Conservation (phyloP, 1,284 basidiomycete species). For the Rhodotorula glutinis region DNA sequence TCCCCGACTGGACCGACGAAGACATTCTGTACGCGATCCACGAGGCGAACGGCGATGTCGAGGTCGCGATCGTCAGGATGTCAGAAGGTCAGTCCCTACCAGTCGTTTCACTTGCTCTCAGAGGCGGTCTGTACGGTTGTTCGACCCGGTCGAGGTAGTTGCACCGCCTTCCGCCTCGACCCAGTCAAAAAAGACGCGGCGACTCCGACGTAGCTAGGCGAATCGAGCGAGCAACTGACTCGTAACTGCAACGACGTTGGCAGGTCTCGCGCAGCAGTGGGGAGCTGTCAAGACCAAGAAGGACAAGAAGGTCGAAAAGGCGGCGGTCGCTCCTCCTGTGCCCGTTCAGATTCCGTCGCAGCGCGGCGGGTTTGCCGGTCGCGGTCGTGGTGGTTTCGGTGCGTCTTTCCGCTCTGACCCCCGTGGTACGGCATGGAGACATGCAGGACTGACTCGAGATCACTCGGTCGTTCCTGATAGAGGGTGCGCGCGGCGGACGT, state of each 20-base stretch:
- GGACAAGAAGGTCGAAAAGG: constrained; percentile 57
- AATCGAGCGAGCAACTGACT: too few species aligned
- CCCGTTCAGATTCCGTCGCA: constrained; percentile 1
- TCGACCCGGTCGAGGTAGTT: too few species aligned
- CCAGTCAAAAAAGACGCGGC: too few species aligned
- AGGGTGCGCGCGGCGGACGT: constrained; percentile 52
- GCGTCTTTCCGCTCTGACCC: neutral
- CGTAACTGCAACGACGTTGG: too few species aligned
- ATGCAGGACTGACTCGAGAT: neutral
- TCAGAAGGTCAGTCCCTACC: constrained; percentile 63
- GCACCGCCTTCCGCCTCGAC: too few species aligned
- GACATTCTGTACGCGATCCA: constrained; percentile 71
- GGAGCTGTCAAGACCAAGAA: constrained; percentile 82
- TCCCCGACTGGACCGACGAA: constrained; percentile 72
- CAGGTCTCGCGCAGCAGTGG: constrained; percentile 79
- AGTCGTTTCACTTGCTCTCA: neutral
- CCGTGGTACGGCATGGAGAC: too few species aligned
- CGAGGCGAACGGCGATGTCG: constrained; percentile 70
- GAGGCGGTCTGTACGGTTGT: too few species aligned
- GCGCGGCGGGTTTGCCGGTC: constrained; percentile 33
- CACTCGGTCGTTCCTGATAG: neutral
- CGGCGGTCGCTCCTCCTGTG: constrained; percentile 9
- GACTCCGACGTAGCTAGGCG: too few species aligned
- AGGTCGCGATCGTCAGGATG: constrained; percentile 71
- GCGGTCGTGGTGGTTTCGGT: constrained; percentile 36